A percentile compares a stretch with the other conserved stretches of the same genome.
These are phyloP conservation scores for Euclidium syriacum DNA, from an alignment of 345 rosid genomes.

Conservation along the genomic window DNA sequence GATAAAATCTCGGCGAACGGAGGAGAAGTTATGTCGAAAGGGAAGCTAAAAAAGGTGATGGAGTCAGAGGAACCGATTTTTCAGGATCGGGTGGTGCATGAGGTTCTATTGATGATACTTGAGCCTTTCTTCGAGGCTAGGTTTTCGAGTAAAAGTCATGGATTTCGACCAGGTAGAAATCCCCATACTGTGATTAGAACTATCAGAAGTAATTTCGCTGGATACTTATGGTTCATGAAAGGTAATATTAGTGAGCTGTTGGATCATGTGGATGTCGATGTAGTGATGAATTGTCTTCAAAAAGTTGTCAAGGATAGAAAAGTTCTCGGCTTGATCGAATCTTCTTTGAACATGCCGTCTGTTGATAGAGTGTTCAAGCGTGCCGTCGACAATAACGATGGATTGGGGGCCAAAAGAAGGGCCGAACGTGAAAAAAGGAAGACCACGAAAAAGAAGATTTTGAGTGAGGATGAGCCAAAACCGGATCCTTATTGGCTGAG, in stretches of 20 bases:
- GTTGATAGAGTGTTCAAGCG: constrained; percentile 27
- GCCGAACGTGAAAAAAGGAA: constrained; percentile 41
- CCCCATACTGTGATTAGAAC: constrained; percentile 89
- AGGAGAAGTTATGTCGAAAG: constrained; percentile 43
- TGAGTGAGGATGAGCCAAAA: constrained; percentile 78
- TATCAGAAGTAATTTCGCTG: constrained; percentile 80
- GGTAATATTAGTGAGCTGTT: constrained; percentile 73
- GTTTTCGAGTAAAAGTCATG: constrained; percentile 67
- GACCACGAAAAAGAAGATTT: constrained; percentile 65
- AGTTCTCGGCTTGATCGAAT: constrained; percentile 56
- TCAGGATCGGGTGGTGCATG: constrained; percentile 90
- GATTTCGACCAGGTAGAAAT: constrained; percentile 87
- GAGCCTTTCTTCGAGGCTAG: constrained; percentile 82
- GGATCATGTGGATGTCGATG: constrained; percentile 38
- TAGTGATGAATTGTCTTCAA: constrained; percentile 51
- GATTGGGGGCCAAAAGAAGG: constrained; percentile 35
- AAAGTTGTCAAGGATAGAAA: constrained; percentile 69
- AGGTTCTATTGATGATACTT: constrained; percentile 73
- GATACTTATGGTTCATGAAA: constrained; percentile 85
- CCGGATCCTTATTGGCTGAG: constrained; percentile 97
- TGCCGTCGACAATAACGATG: constrained; percentile 23
- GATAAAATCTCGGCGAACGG: constrained; percentile 36
- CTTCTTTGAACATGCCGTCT: constrained; percentile 39
- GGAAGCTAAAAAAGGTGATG: constrained; percentile 45
- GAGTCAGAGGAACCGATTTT: constrained; percentile 59